Evolutionary conservation across 345 rosid species (phyloP).

Genomic region (Lumnitzera littorea): DNA sequence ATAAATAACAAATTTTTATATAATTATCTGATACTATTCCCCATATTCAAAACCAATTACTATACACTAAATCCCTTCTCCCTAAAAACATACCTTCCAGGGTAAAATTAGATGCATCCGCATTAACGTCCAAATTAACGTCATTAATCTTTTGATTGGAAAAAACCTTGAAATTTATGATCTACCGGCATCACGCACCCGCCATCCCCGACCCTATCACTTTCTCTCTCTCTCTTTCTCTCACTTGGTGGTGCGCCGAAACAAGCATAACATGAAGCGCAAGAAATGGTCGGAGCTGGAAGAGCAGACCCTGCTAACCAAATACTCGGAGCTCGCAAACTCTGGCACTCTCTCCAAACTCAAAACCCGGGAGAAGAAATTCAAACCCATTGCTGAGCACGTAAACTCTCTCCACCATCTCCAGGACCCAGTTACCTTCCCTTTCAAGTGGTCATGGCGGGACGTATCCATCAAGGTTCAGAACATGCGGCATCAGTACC

Average conservation of each 20-base stretch:
- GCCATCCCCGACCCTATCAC: too few species aligned
- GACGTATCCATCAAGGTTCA: constrained; percentile 76
- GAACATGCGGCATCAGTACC: constrained; percentile 80
- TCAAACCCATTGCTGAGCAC: constrained; percentile 67
- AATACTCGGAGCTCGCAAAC: constrained; percentile 50
- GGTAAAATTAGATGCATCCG: too few species aligned
- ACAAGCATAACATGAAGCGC: constrained; percentile 37
- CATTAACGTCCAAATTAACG: too few species aligned
- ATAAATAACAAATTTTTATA: too few species aligned
- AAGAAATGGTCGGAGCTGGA: constrained; percentile 73
- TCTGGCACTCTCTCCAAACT: constrained; percentile 59
- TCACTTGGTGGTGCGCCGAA: too few species aligned
- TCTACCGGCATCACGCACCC: too few species aligned
- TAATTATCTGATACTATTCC: too few species aligned
- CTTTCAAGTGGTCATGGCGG: constrained; percentile 80
- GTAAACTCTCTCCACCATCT: constrained; percentile 58
- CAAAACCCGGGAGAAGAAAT: constrained; percentile 75
- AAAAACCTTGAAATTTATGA: too few species aligned
- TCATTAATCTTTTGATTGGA: too few species aligned
- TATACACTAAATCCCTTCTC: too few species aligned
- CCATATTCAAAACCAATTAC: too few species aligned
- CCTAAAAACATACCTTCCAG: too few species aligned
- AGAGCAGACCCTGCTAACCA: constrained; percentile 49
- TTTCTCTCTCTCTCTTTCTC: not conserved
- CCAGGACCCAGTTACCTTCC: constrained; percentile 48